Evolutionary conservation across 257 asterid species (phyloP), one percentile per base, ranked within the genome.

Genomic region (Euphrasia confusa): DNA sequence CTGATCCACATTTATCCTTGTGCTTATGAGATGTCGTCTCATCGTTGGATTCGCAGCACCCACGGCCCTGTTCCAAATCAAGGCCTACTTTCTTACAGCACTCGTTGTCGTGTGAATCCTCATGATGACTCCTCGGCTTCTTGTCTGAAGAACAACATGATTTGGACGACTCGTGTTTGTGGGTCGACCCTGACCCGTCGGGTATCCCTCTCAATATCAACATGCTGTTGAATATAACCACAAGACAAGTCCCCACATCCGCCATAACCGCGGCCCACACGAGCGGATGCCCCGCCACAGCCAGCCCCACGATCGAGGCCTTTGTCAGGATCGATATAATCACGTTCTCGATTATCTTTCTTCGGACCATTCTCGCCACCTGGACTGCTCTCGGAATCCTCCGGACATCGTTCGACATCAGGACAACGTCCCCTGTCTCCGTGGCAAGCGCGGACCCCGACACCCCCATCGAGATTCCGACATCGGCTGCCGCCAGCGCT

Each of bases 261-360:
- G 86, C 63, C 1, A 88, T 76, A 50, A 88, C 92, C 3, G 96
- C 96, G 5, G 83, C 95, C 96, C 96, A 88, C 12, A 88, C 95
- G 1, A 85, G 69, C 1, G 96, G 96, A 73, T 88, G 78, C 3
- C 96, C 96, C 7, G 88, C 92, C 28, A 85, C 65, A 65, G 95
- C 96, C 49, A 85, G 49, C 30, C 68, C 89, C 10, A 88, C 10
- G 32, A 88, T 74, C 12, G 79, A 84, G 14, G 67, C 79, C 68
- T 88, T 88, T 10, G 82, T 78, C 14, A 68, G 11, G n/a, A 85
- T 21, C 1, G 95, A 71, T 7, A 85, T 45, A 13, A 81, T 4
- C 59, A 85, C 80, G 49, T 88, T 88, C 79, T 88, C 86, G 10
- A 81, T 32, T 2, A 88, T 62, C 62, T 88, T 88, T 37, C 81